phyloP scores from a whole-genome alignment of 805 yeast species.

The Candida xyloterini region DNA sequence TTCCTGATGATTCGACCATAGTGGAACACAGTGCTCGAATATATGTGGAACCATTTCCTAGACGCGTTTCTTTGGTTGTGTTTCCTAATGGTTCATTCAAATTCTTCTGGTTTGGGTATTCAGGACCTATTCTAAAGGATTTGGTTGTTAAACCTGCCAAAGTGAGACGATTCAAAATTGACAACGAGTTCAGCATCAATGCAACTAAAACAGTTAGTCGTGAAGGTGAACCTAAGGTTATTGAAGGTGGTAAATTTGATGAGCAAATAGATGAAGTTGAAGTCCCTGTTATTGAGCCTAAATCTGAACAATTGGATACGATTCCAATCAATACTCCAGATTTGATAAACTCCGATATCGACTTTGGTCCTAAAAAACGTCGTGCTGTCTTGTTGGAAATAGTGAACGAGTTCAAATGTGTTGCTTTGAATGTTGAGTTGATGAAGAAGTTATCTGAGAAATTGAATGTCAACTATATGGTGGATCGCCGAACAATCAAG shows the following conservation, averaged over 20 bases:
- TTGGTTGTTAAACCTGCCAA: conserved; percentile 6
- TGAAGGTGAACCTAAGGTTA: conserved; percentile 3
- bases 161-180: conserved; percentile 7
- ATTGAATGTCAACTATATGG: conserved; percentile 36
- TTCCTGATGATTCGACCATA: conserved; percentile 6
- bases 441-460: conserved; percentile 39
- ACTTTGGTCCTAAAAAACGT: conserved; percentile 29
- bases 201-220: conserved; percentile 6
- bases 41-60: conserved; percentile 9
- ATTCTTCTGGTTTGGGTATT: conserved; percentile 19
- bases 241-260: conserved; percentile 3
- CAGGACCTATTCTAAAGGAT: conserved; percentile 12
- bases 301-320: neutral
- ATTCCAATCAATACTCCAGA: neutral
- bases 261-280: conserved; percentile 1
- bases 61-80: conserved; percentile 9
- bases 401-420: conserved; percentile 43
- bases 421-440: conserved; percentile 41
- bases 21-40: conserved; percentile 17
- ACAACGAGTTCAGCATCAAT: conserved; percentile 7
- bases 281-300: conserved; percentile 2
- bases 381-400: conserved; percentile 35
- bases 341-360: conserved; percentile 13
- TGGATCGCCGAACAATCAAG: conserved; percentile 54
- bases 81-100: conserved; percentile 8